A percentile compares a stretch with the other conserved stretches of the same genome.
phyloP scores from a whole-genome alignment of 2,329 filamentous ascomycete genomes.

The Diaporthe sp. region DNA sequence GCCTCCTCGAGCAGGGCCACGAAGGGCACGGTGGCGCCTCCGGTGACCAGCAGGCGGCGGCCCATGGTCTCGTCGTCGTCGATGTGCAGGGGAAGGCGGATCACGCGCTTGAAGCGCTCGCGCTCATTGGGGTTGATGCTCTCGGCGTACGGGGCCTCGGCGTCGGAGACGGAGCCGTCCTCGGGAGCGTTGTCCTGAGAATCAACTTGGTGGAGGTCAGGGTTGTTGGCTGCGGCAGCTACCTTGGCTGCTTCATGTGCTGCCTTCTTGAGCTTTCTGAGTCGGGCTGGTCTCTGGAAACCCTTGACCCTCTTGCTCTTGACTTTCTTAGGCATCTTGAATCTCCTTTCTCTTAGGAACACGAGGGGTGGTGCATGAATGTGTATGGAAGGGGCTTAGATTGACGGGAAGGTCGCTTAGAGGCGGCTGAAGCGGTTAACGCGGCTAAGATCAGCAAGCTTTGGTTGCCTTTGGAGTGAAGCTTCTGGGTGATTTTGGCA shows the following conservation, averaged over 20 bases:
- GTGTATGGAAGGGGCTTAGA: background rate
- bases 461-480: too few species aligned
- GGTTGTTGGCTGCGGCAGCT: background rate
- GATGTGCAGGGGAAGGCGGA: background rate
- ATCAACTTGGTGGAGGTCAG: background rate
- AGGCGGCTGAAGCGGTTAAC: background rate
- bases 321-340: slow-evolving; percentile 5
- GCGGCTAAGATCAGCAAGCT: background rate
- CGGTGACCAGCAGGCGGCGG: slow-evolving; percentile 83
- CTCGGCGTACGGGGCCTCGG: background rate
- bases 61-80: slow-evolving; percentile 32
- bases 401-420: background rate
- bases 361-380: background rate
- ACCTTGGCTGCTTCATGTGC: background rate
- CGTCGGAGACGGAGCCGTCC: background rate
- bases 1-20: slow-evolving; percentile 76
- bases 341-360: slow-evolving; percentile 4
- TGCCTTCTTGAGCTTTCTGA: background rate
- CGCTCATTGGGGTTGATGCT: slow-evolving; percentile 1
- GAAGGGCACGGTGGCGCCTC: slow-evolving; percentile 93
- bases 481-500: background rate
- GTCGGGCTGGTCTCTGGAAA: background rate
- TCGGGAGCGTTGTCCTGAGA: background rate
- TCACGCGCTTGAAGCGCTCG: slow-evolving; percentile 12
- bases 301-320: background rate